Conservation (phyloP, 169 alveolate species). For the Miamiensis avidus region DNA sequence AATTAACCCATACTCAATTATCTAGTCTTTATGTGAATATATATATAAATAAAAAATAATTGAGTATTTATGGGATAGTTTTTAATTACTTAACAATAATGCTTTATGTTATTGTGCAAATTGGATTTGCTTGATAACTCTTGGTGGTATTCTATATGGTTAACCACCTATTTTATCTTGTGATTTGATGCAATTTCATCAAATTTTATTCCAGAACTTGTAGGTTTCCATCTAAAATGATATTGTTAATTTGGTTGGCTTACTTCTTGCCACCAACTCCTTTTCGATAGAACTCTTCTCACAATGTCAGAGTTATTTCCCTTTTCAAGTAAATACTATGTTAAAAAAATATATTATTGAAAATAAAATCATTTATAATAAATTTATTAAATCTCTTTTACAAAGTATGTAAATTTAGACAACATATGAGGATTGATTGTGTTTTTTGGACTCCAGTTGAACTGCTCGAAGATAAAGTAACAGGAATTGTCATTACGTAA, state of each 20-base stretch:
- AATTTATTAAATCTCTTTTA: too few relatives aligned
- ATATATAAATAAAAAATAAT: too few relatives aligned
- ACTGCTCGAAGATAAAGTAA: too few relatives aligned
- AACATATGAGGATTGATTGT: too few relatives aligned
- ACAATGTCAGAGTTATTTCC: conserved; percentile 50
- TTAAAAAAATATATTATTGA: neutral
- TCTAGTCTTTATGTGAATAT: conserved; percentile 8
- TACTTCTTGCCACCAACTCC: conserved; percentile 37
- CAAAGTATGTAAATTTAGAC: too few relatives aligned
- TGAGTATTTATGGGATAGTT: neutral
- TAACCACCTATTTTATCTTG: conserved; percentile 32
- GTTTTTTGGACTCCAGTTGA: too few relatives aligned
- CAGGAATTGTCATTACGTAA: too few relatives aligned
- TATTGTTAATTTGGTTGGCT: conserved; percentile 16
- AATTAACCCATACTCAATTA: conserved; percentile 29
- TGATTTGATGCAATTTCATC: conserved; percentile 30
- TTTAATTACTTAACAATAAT: conserved; percentile 10
- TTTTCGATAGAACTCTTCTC: conserved; percentile 36
- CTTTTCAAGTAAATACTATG: conserved; percentile 37
- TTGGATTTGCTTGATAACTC: conserved; percentile 52
- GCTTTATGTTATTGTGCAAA: conserved; percentile 35
- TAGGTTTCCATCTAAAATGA: conserved; percentile 46
- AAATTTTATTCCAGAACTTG: conserved; percentile 28
- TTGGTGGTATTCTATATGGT: conserved; percentile 49
- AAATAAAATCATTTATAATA: too few relatives aligned